Evolutionary conservation across 2,329 filamentous ascomycete species (phyloP), one percentile per base, ranked within the genome.

Genomic region (Penicillium sp.): DNA sequence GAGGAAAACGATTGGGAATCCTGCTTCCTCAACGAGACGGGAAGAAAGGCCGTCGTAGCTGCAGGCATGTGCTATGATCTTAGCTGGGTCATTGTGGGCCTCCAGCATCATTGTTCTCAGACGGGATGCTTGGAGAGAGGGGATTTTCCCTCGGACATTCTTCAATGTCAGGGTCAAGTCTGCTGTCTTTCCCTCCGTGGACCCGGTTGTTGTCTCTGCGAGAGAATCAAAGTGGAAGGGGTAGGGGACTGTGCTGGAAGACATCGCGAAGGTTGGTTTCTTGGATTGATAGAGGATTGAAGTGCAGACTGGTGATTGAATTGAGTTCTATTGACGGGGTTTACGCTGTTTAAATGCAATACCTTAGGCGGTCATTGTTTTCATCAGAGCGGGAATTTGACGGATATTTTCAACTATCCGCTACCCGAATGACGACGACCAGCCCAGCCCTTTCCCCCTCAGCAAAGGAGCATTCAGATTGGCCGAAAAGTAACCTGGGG

Each of bases 1-100:
- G 0, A 79, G 64, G 52, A 80, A 80, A 10, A 79, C 56, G 46
- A 79, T 65, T 0, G 77, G 77, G 45, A 79, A 79, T 0, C 77
- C 77, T 1, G 77, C 74, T 57, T 79, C 75, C 52, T 79, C 74
- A 6, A 74, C 71, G 0, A 80, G 64, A 0, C 75, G 72, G 2
- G 77, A 77, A 23, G 70, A 75, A 0, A 80, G 65, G 0, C 69
- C 76, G 35, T 80, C 77, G 42, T 79, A 78, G 44, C 68, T 72
- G 57, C 76, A 79, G 23, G 67, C 65, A 41, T 75, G 72, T 1
- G 78, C 77, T 5, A 79, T 49, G 41, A 80, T 79, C 55, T 78
- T 79, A 5, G 64, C 65, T 1, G 75, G 70, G 49, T 79, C 74
- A 0, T 63, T 54, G 37, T 73, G 68, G 0, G 76, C 72, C 52